Evolutionary conservation across 2,329 filamentous ascomycete genomes (phyloP), one percentile per base, ranked within the genome.

Genomic region (Aureobasidium sp.): DNA sequence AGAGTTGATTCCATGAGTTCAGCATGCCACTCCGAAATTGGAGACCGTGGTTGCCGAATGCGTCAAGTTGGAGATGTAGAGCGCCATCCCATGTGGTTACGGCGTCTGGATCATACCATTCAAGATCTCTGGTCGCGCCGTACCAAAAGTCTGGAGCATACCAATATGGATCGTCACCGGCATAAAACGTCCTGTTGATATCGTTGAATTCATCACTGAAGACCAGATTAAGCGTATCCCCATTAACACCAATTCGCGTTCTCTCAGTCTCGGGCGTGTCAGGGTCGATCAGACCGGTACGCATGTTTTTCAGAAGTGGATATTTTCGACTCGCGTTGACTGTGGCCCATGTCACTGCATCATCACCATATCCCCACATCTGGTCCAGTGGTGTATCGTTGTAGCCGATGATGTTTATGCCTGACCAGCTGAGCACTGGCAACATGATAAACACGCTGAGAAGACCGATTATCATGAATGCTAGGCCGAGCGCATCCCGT

Each of bases 161-260:
- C 74, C 78, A 83, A 68, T 78, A 84, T 1, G 81, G 79, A 66
- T 83, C 81, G 64, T 83, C 81, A n/a, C 80, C 81, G 34, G 77
- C 74, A 64, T 82, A 83, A 66, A 84, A 83, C 0, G 80, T 81
- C 34, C 81, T 72, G 59, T 79, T 79, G 42, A 77, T 69, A 9
- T 75, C 71, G 63, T 82, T 83, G 70, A 83, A 83, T 64, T 83
- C 81, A 62, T 84, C 81, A 62, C 80, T 82, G 67, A 83, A 83
- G 0, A 83, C 80, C 3, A 83, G 67, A 13, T 77, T 74, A 36
- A 80, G 71, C 5, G 74, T 73, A 34, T 78, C 75, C 8, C 77
- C 77, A 62, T 79, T 74, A 29, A 79, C 71, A 11, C 78, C 77
- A 29, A 69, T 76, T 61, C 76, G 75, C 0, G 73, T 79, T 69